Evolutionary conservation across 371 early-diverging fungal genomes (phyloP).

Genomic region (Mortierella sp.): DNA sequence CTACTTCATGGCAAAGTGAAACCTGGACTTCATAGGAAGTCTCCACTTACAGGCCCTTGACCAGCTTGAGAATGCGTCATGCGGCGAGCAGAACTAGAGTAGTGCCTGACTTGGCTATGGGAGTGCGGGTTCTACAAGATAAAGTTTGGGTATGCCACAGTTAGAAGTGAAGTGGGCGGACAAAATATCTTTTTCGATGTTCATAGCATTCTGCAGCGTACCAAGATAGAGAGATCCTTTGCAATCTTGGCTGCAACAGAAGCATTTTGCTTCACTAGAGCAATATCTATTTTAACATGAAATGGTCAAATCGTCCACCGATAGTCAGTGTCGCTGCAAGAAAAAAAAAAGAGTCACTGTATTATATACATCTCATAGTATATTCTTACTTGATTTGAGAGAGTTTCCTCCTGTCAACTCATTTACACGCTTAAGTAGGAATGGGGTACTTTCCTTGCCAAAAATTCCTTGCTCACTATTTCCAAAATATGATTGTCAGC

Average conservation of each 20-base stretch:
- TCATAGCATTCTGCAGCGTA: slow-evolving; percentile 3
- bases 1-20: neutral
- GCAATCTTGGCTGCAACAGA: slow-evolving; percentile 85
- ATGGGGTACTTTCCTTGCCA: slow-evolving; percentile 95
- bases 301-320: neutral
- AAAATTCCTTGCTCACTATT: slow-evolving; percentile 65
- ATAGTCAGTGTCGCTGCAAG: neutral
- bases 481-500: neutral
- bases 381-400: slow-evolving; percentile 77
- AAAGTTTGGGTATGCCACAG: neutral
- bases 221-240: slow-evolving; percentile 58
- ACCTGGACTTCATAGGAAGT: neutral
- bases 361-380: neutral
- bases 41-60: slow-evolving; percentile 34
- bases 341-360: neutral
- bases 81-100: slow-evolving; percentile 36
- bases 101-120: slow-evolving; percentile 17
- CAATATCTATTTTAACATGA: slow-evolving; percentile 73
- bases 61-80: slow-evolving; percentile 12
- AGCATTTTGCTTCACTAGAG: slow-evolving; percentile 93
- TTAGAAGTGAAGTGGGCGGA: neutral
- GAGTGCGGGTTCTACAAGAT: neutral
- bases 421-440: slow-evolving; percentile 83
- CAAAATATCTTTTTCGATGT: neutral
- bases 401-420: slow-evolving; percentile 87